phyloP scores from a whole-genome alignment of 495 filamentous ascomycete genomes.

The Neurospora sp. region DNA sequence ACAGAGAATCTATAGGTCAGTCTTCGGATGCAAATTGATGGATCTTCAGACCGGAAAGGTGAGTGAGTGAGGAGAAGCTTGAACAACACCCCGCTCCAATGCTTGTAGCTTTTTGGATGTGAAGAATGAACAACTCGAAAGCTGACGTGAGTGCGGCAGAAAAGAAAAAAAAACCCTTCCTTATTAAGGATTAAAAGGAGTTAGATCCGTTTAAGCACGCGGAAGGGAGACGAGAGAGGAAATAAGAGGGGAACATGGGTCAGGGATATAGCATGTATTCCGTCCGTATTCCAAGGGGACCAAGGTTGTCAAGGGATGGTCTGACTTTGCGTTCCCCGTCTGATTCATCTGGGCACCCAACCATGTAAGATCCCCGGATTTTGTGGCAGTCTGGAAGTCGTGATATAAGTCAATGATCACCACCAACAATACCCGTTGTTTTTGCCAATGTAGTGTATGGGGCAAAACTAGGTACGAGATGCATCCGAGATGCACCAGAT shows the following conservation, averaged over 20 bases:
- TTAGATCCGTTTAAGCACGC: conserved; percentile 1
- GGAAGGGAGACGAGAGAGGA: conserved; percentile 9
- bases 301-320: neutral
- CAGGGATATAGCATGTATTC: neutral
- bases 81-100: neutral
- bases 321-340: neutral
- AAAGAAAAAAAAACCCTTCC: neutral
- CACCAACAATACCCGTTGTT: neutral
- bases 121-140: neutral
- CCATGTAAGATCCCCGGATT: neutral
- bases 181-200: neutral
- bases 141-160: neutral
- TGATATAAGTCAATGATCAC: neutral
- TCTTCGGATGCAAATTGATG: neutral
- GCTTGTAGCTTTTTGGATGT: neutral
- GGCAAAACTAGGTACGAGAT: neutral
- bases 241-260: conserved; percentile 1
- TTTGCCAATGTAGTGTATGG: neutral
- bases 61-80: neutral
- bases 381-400: neutral
- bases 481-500: neutral
- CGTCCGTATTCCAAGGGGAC: neutral
- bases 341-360: neutral
- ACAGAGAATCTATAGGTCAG: neutral
- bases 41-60: neutral